These are phyloP conservation scores for Schwanniomyces pseudopolymorphus DNA, from an alignment of 805 yeast species.

Conservation along the genomic window DNA sequence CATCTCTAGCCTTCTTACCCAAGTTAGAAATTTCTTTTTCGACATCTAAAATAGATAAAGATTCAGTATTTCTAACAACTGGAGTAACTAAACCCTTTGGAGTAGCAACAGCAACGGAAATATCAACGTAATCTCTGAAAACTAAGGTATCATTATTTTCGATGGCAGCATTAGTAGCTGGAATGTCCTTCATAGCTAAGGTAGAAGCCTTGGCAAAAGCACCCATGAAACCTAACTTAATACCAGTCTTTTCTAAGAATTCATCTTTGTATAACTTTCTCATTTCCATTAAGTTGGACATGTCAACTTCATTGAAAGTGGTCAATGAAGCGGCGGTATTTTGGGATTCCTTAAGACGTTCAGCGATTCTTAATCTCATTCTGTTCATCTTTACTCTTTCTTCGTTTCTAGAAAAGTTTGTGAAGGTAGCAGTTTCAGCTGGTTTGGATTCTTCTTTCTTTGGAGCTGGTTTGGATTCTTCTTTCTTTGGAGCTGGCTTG, in stretches of 20 bases:
- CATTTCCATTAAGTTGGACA: constrained; percentile 88
- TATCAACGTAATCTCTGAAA: constrained; percentile 93
- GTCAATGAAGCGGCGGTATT: constrained; percentile 98
- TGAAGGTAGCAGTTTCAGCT: constrained; percentile 36
- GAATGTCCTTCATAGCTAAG: constrained; percentile 90
- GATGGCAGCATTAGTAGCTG: constrained; percentile 93
- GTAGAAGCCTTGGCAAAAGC: constrained; percentile 92
- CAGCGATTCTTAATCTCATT: constrained; percentile 98
- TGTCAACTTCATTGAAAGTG: constrained; percentile 97
- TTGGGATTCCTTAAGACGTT: constrained; percentile 98
- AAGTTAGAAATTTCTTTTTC: constrained; percentile 81
- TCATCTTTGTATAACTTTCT: constrained; percentile 97
- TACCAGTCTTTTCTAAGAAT: constrained; percentile 87
- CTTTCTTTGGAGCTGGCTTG: constrained; percentile 24
- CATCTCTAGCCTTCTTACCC: constrained; percentile 94
- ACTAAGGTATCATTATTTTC: constrained; percentile 91
- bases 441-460: constrained; percentile 21
- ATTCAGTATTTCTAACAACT: constrained; percentile 94
- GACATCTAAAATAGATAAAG: constrained; percentile 80
- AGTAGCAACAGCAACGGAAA: constrained; percentile 96
- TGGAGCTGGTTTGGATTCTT: constrained; percentile 28
- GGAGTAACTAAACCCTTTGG: constrained; percentile 99
- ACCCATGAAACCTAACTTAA: constrained; percentile 98
- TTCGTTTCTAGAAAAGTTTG: constrained; percentile 75
- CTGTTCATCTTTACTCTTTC: constrained; percentile 97